These are phyloP conservation scores for Beta corolliflora DNA, from an alignment of 179 eudicot genomes.

Conservation along the genomic window DNA sequence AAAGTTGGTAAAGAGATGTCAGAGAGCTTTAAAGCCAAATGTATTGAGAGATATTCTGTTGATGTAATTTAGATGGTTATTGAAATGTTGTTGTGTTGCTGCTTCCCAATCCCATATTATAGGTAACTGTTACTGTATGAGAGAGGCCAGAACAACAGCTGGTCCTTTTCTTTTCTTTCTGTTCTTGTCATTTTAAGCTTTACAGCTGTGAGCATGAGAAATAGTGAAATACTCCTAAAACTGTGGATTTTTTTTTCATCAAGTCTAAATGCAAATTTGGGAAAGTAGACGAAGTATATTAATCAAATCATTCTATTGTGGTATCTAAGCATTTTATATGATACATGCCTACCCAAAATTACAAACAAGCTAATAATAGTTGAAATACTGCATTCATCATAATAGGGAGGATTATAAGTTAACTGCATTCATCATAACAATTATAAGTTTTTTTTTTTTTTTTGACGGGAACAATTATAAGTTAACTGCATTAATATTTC, in stretches of 20 bases:
- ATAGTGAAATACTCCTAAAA: neutral
- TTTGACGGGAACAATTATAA: too few relatives aligned
- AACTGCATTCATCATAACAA: too few relatives aligned
- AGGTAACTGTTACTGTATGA: neutral
- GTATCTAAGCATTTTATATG: too few relatives aligned
- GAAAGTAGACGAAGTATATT: too few relatives aligned
- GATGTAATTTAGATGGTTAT: neutral
- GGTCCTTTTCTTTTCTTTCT: slow-evolving; percentile 25
- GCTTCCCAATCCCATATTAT: neutral
- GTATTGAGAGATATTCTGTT: neutral
- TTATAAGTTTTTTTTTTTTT: too few relatives aligned
- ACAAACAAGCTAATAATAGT: too few relatives aligned
- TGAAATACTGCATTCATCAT: too few relatives aligned
- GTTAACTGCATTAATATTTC: too few relatives aligned
- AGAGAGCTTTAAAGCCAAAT: slow-evolving; percentile 24
- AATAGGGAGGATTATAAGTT: too few relatives aligned
- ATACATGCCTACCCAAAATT: too few relatives aligned
- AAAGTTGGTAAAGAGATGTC: slow-evolving; percentile 28
- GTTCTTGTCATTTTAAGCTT: slow-evolving; percentile 25
- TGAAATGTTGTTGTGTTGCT: slow-evolving; percentile 2
- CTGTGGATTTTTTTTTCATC: neutral
- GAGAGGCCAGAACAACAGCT: slow-evolving; percentile 9
- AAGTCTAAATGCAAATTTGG: neutral
- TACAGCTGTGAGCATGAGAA: slow-evolving; percentile 34
- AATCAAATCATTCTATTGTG: too few relatives aligned